Percentiles rank a stretch among this genome's conserved stretches.
Evolutionary conservation across 2,329 filamentous ascomycete species (phyloP).

Genomic region (Trichophyton benhamiae): DNA sequence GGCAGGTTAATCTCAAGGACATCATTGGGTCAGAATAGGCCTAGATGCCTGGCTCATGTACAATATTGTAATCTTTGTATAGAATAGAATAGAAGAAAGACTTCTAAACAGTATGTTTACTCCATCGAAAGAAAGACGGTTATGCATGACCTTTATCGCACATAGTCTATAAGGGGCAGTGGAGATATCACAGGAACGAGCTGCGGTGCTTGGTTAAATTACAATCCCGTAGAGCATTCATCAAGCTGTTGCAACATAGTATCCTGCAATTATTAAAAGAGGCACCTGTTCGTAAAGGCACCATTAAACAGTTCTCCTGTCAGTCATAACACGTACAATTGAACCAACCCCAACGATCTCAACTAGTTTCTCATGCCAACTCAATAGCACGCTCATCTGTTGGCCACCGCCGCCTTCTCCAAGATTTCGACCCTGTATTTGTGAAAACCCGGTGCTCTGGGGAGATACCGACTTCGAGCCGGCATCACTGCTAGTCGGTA

Average conservation of each 20-base stretch:
- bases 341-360: slow-evolving; percentile 86
- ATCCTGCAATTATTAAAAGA: not conserved
- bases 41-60: not conserved
- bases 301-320: slow-evolving; percentile 72
- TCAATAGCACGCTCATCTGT: slow-evolving; percentile 90
- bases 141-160: not conserved
- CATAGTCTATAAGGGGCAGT: not conserved
- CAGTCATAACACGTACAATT: slow-evolving; percentile 90
- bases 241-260: not conserved
- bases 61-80: not conserved
- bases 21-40: slow-evolving; percentile 40
- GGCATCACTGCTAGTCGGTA: slow-evolving; percentile 25
- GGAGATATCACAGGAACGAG: not conserved
- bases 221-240: not conserved
- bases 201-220: not conserved
- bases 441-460: slow-evolving; percentile 78
- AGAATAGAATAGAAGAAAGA: not conserved
- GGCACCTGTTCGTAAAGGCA: not conserved
- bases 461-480: slow-evolving; percentile 48
- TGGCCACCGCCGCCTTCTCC: slow-evolving; percentile 61
- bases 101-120: not conserved
- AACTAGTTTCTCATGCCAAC: slow-evolving; percentile 98
- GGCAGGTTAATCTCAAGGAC: slow-evolving; percentile 79
- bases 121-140: not conserved
- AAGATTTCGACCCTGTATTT: slow-evolving; percentile 50